Evolutionary conservation across 2,329 filamentous ascomycete genomes (phyloP).

Genomic region (Sclerotinia minor): DNA sequence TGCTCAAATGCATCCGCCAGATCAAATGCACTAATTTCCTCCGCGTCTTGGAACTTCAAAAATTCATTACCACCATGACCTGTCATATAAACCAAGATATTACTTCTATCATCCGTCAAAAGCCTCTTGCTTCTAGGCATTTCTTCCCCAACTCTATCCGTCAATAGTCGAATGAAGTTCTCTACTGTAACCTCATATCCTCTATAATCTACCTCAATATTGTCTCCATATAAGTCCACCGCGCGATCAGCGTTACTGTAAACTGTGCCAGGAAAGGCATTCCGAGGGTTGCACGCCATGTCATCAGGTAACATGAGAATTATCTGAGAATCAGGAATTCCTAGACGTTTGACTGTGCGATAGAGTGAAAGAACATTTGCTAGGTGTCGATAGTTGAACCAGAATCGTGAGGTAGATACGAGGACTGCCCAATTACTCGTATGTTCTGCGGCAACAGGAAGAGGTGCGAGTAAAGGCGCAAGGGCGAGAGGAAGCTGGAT

Average conservation of each 20-base stretch:
- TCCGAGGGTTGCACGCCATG: slow-evolving; percentile 98
- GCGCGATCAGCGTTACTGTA: slow-evolving; percentile 98
- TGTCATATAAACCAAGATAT: slow-evolving; percentile 99
- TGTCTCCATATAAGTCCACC: slow-evolving; percentile 95
- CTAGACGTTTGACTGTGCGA: slow-evolving; percentile 94
- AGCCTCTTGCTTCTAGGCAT: slow-evolving; percentile 93
- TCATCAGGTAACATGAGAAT: slow-evolving; percentile 99
- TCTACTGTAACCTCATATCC: slow-evolving; percentile 99
- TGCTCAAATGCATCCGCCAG: slow-evolving; percentile 96
- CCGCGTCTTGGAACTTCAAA: slow-evolving; percentile 95
- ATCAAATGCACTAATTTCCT: slow-evolving; percentile 96
- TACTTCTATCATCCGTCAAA: slow-evolving; percentile 91
- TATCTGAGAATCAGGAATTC: slow-evolving; percentile 97
- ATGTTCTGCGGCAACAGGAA: slow-evolving; percentile 62
- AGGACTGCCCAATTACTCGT: slow-evolving; percentile 99
- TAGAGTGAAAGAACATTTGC: slow-evolving; percentile 97
- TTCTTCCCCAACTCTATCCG: slow-evolving; percentile 89
- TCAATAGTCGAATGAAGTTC: slow-evolving; percentile 94
- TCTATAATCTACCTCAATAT: slow-evolving; percentile 97
- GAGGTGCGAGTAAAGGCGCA: slow-evolving; percentile 49
- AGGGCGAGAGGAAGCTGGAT: slow-evolving; percentile 48
- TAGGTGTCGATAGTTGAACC: slow-evolving; percentile 99
- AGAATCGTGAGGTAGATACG: slow-evolving; percentile 97
- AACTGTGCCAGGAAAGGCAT: slow-evolving; percentile 94
- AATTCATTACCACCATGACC: slow-evolving; percentile 98